phyloP scores from a whole-genome alignment of 805 yeast genomes.

The Cyberlindnera saturnus region DNA sequence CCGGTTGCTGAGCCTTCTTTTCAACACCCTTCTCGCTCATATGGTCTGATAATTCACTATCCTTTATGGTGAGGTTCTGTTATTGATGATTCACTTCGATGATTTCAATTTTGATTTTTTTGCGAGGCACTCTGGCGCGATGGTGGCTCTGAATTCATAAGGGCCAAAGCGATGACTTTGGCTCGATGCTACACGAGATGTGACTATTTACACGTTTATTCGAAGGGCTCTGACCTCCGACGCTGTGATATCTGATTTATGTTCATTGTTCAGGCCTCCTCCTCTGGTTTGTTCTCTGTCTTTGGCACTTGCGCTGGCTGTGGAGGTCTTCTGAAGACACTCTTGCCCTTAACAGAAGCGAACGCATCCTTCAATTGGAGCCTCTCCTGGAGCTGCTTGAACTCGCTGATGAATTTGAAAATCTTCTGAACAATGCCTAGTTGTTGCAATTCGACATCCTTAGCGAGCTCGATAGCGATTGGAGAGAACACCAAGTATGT shows the following conservation, averaged over 20 bases:
- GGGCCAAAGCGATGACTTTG: too few relatives aligned
- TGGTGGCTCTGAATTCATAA: too few relatives aligned
- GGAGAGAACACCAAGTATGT: conserved; percentile 21
- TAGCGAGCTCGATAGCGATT: conserved; percentile 12
- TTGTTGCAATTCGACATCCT: conserved; percentile 9
- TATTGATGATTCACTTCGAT: too few relatives aligned
- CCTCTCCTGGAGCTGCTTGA: conserved; percentile 7
- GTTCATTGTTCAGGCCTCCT: background rate
- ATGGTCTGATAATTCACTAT: background rate
- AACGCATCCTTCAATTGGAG: conserved; percentile 6
- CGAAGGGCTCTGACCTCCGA: too few relatives aligned
- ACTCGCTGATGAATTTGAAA: conserved; percentile 5
- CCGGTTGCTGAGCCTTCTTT: background rate
- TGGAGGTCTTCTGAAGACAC: conserved; percentile 11
- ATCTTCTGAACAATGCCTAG: conserved; percentile 2
- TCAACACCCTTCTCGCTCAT: conserved; percentile 2
- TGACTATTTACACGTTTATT: too few relatives aligned
- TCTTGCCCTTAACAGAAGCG: conserved; percentile 1
- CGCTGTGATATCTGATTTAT: background rate
- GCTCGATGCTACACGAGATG: too few relatives aligned
- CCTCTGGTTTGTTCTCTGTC: conserved; percentile 1
- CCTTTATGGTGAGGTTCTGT: too few relatives aligned
- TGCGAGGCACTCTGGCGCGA: too few relatives aligned
- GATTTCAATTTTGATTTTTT: too few relatives aligned
- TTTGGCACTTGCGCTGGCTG: background rate